These are phyloP conservation scores for Mucor racemosus DNA, from an alignment of 371 early-diverging fungal genomes.

Conservation along the genomic window DNA sequence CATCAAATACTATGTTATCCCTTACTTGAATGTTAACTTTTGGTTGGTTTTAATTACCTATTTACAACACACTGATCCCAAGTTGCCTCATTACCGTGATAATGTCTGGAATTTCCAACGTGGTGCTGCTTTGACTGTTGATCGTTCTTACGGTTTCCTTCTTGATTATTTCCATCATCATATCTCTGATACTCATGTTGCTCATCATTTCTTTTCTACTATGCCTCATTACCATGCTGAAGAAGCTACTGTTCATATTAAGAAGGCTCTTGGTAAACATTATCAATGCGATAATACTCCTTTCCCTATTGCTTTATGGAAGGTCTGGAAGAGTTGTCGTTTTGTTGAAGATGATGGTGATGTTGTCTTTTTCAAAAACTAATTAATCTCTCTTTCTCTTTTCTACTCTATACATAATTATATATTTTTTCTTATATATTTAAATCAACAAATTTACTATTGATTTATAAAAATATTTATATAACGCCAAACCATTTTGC, in stretches of 20 bases:
- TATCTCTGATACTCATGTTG: slow-evolving; percentile 84
- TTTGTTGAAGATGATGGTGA: slow-evolving; percentile 86
- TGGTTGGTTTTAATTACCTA: slow-evolving; percentile 91
- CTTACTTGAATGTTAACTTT: slow-evolving; percentile 81
- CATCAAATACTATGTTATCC: slow-evolving; percentile 82
- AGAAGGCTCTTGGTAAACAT: slow-evolving; percentile 78
- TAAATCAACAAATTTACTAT: not conserved
- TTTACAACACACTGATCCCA: slow-evolving; percentile 87
- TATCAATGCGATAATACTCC: slow-evolving; percentile 72
- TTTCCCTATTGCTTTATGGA: slow-evolving; percentile 67
- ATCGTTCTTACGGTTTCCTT: slow-evolving; percentile 82
- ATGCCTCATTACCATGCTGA: slow-evolving; percentile 92
- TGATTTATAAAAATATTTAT: not conserved
- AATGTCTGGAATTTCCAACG: slow-evolving; percentile 85
- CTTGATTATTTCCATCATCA: slow-evolving; percentile 83
- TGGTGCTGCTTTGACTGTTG: slow-evolving; percentile 82
- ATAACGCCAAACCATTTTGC: no score
- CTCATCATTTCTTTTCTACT: slow-evolving; percentile 87
- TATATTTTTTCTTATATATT: not conserved
- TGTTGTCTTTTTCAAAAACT: slow-evolving; percentile 65
- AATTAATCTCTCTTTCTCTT: slow-evolving; percentile 15
- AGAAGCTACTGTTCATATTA: slow-evolving; percentile 80
- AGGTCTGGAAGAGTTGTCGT: slow-evolving; percentile 65
- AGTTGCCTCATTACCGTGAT: slow-evolving; percentile 81
- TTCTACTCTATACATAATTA: not conserved